These are phyloP conservation scores for Verticillium longisporum DNA, from an alignment of 2,329 filamentous ascomycete genomes.

Conservation along the genomic window DNA sequence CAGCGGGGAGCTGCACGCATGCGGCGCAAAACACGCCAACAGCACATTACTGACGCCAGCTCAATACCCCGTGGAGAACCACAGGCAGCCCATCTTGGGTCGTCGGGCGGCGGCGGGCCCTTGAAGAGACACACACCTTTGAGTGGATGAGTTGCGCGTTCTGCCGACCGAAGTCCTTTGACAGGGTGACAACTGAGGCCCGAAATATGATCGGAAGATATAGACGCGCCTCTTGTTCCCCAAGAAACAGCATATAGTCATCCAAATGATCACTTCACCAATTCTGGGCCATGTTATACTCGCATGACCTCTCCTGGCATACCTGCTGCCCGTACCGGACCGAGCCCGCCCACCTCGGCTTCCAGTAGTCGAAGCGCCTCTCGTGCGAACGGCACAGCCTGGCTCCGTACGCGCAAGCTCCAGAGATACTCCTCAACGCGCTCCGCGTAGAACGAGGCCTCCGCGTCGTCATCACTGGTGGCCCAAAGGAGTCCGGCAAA, in stretches of 20 bases:
- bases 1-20: neutral
- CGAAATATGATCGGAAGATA: neutral
- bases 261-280: neutral
- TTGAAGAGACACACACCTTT: neutral
- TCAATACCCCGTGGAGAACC: neutral
- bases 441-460: constrained; percentile 31
- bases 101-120: neutral
- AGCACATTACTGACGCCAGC: neutral
- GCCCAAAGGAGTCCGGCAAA: constrained; percentile 34
- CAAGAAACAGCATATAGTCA: too few species aligned
- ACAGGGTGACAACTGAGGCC: neutral
- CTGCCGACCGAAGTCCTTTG: neutral
- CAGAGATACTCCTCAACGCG: constrained; percentile 32
- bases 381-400: constrained; percentile 29
- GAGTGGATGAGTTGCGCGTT: neutral
- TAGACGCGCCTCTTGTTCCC: too few species aligned
- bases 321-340: constrained; percentile 6
- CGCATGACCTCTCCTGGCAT: constrained; percentile 7
- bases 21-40: neutral
- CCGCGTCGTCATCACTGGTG: constrained; percentile 26
- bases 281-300: constrained; percentile 1
- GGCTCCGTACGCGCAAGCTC: constrained; percentile 32
- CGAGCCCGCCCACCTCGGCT: constrained; percentile 11
- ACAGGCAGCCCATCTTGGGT: neutral
- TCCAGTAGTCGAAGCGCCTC: constrained; percentile 31